Evolutionary conservation across 148 eudicot genomes (phyloP).

Genomic region (Persicaria maculosa): DNA sequence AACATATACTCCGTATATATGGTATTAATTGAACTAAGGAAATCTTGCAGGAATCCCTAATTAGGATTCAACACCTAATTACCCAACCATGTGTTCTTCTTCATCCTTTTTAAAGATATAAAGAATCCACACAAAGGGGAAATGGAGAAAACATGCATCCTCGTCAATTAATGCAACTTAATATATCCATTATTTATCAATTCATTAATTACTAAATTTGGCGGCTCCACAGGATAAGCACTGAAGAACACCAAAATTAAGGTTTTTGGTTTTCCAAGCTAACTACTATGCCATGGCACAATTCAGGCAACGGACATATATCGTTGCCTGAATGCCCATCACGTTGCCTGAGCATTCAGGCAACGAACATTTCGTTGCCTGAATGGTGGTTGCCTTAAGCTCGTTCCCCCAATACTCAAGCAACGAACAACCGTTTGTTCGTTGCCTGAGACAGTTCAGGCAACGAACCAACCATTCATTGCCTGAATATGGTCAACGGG

Average conservation of each 20-base stretch:
- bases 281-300: background rate
- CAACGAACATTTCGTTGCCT: too few relatives aligned
- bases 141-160: conserved; percentile 11
- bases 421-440: too few relatives aligned
- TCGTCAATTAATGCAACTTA: background rate
- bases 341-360: too few relatives aligned
- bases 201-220: background rate
- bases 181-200: too few relatives aligned
- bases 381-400: too few relatives aligned
- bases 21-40: background rate
- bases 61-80: too few relatives aligned
- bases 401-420: too few relatives aligned
- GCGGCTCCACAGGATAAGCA: background rate
- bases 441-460: too few relatives aligned
- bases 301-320: too few relatives aligned
- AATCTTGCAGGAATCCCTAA: background rate
- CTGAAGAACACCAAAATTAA: background rate
- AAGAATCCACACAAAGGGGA: background rate
- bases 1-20: background rate
- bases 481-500: too few relatives aligned
- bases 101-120: conserved; percentile 2
- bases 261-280: background rate
- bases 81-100: background rate
- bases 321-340: too few relatives aligned
- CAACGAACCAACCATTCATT: too few relatives aligned